A percentile compares a stretch with the other conserved stretches of the same genome.
These are phyloP conservation scores for Venturia aucupariae DNA, from an alignment of 2,329 filamentous ascomycete species.

Conservation along the genomic window DNA sequence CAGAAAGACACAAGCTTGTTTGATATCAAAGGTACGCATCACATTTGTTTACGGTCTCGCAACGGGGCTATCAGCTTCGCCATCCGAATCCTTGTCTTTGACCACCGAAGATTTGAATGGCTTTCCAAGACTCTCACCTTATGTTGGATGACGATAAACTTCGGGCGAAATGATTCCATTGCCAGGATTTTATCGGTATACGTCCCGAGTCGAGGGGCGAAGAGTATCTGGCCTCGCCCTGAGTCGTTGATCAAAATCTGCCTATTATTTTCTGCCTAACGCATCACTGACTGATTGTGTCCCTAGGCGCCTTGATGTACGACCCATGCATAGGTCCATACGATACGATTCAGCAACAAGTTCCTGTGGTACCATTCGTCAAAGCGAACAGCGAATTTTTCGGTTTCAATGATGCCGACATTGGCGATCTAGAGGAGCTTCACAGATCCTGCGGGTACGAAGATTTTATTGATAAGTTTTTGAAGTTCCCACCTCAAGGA, in stretches of 20 bases:
- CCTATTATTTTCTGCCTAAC: neutral
- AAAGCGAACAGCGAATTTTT: conserved; percentile 35
- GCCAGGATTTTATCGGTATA: neutral
- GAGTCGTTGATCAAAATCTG: neutral
- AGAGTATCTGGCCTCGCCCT: neutral
- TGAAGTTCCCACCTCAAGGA: conserved; percentile 13
- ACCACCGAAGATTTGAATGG: neutral
- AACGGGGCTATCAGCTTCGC: neutral
- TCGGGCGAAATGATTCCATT: neutral
- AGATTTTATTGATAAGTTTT: conserved; percentile 20
- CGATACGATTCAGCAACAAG: conserved; percentile 16
- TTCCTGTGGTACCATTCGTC: conserved; percentile 33
- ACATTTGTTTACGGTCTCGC: neutral
- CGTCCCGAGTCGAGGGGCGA: neutral
- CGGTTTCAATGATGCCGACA: conserved; percentile 35
- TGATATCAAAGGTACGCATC: conserved; percentile 10
- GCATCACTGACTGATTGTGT: neutral
- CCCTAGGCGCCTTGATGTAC: conserved; percentile 13
- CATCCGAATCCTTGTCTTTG: neutral
- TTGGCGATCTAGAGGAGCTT: conserved; percentile 30
- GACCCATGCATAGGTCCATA: conserved; percentile 16
- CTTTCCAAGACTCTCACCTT: neutral
- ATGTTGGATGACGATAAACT: neutral
- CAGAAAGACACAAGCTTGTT: conserved; percentile 15
- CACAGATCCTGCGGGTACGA: conserved; percentile 39